Conservation (phyloP, 1,284 basidiomycete genomes). For the Afroboletus lepidellus region DNA sequence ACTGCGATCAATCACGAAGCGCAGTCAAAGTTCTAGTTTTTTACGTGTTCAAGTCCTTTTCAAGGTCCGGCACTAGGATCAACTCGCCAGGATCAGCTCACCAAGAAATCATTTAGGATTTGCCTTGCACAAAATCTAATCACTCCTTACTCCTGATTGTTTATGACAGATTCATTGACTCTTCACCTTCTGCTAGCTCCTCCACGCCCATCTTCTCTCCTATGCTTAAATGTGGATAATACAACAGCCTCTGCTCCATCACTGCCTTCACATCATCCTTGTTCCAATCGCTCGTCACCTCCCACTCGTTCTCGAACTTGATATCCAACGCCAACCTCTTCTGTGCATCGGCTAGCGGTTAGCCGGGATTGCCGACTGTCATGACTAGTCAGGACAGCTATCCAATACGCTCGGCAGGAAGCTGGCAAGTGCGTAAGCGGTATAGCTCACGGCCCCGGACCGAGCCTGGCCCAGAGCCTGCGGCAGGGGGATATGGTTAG, state of each 20-base stretch:
- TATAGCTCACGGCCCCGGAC: background rate
- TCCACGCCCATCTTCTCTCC: background rate
- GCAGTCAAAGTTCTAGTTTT: no score
- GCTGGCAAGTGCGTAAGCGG: slow-evolving; percentile 14
- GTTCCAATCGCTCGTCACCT: slow-evolving; percentile 84
- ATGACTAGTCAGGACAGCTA: no score
- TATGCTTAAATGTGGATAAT: slow-evolving; percentile 42
- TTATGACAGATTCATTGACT: slow-evolving; percentile 56
- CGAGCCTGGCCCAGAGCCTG: slow-evolving; percentile 1
- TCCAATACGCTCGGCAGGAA: slow-evolving; percentile 35
- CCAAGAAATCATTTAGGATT: no score
- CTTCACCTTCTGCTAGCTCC: slow-evolving; percentile 32
- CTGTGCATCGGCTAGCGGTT: no score
- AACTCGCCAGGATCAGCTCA: no score
- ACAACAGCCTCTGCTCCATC: slow-evolving; percentile 64
- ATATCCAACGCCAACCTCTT: slow-evolving; percentile 31
- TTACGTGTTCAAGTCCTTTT: no score
- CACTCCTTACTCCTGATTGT: no score
- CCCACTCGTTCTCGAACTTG: slow-evolving; percentile 90
- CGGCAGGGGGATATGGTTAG: background rate
- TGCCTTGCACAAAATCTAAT: no score
- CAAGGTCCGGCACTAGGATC: no score
- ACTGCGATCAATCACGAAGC: no score
- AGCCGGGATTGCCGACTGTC: no score
- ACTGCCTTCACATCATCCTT: slow-evolving; percentile 82